Conservation (phyloP, 768 basidiomycete species). For the Rhizopogon rudus region DNA sequence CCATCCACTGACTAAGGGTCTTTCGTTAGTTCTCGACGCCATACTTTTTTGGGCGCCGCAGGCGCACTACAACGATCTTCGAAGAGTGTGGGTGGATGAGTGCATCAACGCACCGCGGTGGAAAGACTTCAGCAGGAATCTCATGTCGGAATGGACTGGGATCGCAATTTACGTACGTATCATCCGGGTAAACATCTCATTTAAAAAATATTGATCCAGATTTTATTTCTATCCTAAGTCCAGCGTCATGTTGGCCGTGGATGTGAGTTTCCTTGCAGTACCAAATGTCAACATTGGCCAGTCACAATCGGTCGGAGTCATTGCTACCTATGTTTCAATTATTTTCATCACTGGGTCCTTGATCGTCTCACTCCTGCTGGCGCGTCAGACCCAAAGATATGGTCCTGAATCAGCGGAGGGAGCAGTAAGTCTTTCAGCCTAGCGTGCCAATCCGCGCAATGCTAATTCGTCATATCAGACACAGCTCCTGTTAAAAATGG, state of each 20-base stretch:
- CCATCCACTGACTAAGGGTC: not conserved
- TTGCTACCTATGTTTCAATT: conserved; percentile 6
- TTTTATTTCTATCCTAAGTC: conserved; percentile 11
- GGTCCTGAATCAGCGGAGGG: conserved; percentile 27
- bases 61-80: conserved; percentile 28
- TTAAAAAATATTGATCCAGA: not conserved
- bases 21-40: conserved; percentile 1
- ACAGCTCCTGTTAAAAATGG: conserved; percentile 5
- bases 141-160: conserved; percentile 10
- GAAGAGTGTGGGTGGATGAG: conserved; percentile 4
- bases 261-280: conserved; percentile 31
- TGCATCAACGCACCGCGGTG: conserved; percentile 9
- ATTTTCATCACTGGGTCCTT: conserved; percentile 6
- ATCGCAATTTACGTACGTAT: conserved; percentile 10
- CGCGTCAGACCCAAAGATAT: conserved; percentile 27
- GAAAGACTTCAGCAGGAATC: conserved; percentile 15
- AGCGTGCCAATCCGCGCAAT: not conserved
- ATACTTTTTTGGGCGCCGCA: conserved; percentile 1
- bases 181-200: not conserved
- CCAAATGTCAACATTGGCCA: conserved; percentile 24
- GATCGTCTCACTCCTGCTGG: conserved; percentile 7
- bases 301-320: not conserved
- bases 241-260: conserved; percentile 29
- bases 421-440: conserved; percentile 27
- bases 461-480: not conserved